Base-by-base conservation (phyloP, 305 asterid genomes). In the Lippia alba region DNA sequence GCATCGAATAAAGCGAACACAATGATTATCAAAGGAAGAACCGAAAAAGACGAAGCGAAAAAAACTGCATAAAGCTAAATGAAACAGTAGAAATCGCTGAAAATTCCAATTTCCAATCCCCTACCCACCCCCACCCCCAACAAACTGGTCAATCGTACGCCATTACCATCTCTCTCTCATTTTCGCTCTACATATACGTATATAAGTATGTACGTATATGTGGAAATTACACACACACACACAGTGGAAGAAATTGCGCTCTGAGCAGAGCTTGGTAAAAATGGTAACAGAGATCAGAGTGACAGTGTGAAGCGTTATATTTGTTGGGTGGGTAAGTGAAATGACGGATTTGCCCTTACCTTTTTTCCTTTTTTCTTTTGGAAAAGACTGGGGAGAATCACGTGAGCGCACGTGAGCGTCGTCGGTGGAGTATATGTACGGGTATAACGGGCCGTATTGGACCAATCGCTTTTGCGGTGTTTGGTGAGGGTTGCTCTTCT, bases 231-330 rank as follows among this genome's bases (percentile, higher is more conserved):
- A 34, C 36, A 33, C 46, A 17, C 30, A 36, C 54, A 45, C 53
- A n/a, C 66, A 54, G 72, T 56, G 17, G 45, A 62, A 61, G 48
- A 0, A 11, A 12, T 15, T 18, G 34, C 54, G 50, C 54, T 17
- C 20, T 46, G 76, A 67, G 49, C 18, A 33, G 78, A 56, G 60
- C 63, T 51, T 57, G 30, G 64, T 56, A 55, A 49, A 55, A 49
- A 54, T 50, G 73, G 24, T 58, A 53, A 67, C 74, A 71, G 76
- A 41, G 75, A 76, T 71, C 70, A 63, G 76, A n/a, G 77, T 76
- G 79, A 80, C 70, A 63, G 76, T 17, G 77, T 76, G 79, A 80
- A 80, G 67, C 79, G 81, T 76, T 76, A 76, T 67, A 66, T 54
- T 46, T 56, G 77, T 64, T 48, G 68, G 51, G 53, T 56, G 9